A percentile compares a stretch with the other conserved stretches of the same genome.
Conservation (phyloP, 768 basidiomycete species). For the Russula brevipes region DNA sequence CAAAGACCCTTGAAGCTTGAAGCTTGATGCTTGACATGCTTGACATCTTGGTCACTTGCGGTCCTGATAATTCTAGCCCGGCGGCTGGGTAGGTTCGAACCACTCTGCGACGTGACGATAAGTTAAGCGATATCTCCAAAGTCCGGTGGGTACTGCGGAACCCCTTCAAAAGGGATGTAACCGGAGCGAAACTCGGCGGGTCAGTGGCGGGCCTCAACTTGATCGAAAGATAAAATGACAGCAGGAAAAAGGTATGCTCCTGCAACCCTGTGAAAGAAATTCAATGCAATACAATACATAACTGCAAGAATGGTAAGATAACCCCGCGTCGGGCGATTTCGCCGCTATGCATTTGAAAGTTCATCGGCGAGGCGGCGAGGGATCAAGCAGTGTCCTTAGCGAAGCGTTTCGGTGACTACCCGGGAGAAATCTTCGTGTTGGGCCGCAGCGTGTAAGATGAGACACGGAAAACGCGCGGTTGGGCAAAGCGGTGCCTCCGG, state of each 20-base stretch:
- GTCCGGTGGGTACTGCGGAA: not conserved
- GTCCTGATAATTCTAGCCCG: not conserved
- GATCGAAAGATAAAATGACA: no score
- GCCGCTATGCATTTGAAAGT: no score
- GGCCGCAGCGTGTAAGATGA: not conserved
- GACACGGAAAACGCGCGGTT: not conserved
- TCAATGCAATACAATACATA: no score
- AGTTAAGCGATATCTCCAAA: not conserved
- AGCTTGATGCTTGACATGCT: not conserved
- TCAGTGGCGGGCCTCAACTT: not conserved
- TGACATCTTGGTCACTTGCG: not conserved
- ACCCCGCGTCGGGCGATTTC: no score
- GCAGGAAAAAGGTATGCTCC: not conserved
- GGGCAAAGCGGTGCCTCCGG: constrained; percentile 10
- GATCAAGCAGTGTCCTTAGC: not conserved
- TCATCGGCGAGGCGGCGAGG: not conserved
- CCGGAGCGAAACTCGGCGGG: not conserved
- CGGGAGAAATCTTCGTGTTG: not conserved
- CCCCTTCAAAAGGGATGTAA: not conserved
- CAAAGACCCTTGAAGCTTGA: not conserved
- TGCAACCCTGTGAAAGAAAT: not conserved
- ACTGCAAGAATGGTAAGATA: no score
- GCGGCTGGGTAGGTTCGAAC: constrained; percentile 1
- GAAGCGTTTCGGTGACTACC: not conserved
- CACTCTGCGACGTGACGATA: not conserved